phyloP scores from a whole-genome alignment of 2,329 filamentous ascomycete genomes.

The Clathrospora elynae region DNA sequence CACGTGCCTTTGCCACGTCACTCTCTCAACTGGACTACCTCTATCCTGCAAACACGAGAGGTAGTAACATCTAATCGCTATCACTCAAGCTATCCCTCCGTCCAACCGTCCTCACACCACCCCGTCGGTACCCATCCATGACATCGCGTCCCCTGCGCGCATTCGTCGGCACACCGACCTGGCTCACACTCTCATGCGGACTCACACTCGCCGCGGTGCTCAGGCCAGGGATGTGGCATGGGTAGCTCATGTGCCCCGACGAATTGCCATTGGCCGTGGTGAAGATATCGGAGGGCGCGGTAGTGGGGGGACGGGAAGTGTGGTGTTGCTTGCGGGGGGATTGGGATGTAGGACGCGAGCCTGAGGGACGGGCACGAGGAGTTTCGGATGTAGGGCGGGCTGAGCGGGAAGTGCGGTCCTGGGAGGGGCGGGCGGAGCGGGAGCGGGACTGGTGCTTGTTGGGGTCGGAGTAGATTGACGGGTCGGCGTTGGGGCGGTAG shows the following conservation, averaged over 20 bases:
- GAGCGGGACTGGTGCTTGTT: conserved; percentile 28
- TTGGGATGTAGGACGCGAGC: conserved; percentile 41
- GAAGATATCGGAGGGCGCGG: conserved; percentile 42
- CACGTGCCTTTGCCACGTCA: too few relatives aligned
- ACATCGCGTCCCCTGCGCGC: conserved; percentile 43
- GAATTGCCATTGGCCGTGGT: conserved; percentile 48
- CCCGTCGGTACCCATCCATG: conserved; percentile 50
- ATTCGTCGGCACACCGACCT: conserved; percentile 45
- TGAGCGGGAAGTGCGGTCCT: conserved; percentile 20
- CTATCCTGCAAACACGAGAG: too few relatives aligned
- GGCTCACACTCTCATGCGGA: conserved; percentile 48
- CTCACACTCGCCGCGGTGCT: conserved; percentile 47
- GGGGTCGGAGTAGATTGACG: conserved; percentile 27
- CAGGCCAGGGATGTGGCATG: conserved; percentile 62
- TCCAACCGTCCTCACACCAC: conserved; percentile 48
- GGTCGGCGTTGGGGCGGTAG: conserved; percentile 48
- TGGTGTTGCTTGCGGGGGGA: conserved; percentile 44
- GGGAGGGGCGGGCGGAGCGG: conserved; percentile 24
- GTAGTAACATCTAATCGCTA: conserved; percentile 52
- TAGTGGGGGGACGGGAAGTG: conserved; percentile 33
- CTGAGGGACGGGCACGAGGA: conserved; percentile 27
- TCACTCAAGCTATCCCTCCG: conserved; percentile 61
- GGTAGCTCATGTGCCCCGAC: conserved; percentile 60
- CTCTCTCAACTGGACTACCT: too few relatives aligned
- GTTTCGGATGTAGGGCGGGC: conserved; percentile 13